These are phyloP conservation scores for Avena atlantica DNA, from an alignment of 176 grass and related monocot genomes.

Conservation along the genomic window DNA sequence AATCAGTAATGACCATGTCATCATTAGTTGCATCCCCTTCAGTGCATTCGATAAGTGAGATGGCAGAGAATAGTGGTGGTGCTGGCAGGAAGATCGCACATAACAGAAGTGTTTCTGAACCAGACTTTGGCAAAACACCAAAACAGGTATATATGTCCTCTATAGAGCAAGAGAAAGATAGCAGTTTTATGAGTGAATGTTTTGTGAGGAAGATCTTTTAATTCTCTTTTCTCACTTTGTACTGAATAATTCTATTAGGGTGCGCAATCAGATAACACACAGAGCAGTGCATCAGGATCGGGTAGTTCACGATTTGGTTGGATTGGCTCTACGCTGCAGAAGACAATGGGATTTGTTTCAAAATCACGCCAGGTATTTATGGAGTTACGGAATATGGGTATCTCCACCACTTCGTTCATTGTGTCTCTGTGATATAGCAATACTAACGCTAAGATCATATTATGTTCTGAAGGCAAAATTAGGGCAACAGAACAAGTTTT, in stretches of 20 bases:
- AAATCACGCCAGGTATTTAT: slow-evolving; percentile 82
- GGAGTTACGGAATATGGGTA: slow-evolving; percentile 11
- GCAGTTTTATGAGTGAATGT: slow-evolving; percentile 11
- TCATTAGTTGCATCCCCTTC: slow-evolving; percentile 75
- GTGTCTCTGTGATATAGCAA: neutral
- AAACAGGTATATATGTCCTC: slow-evolving; percentile 63
- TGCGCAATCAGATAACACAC: slow-evolving; percentile 50
- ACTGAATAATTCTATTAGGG: slow-evolving; percentile 56
- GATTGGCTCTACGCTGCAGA: slow-evolving; percentile 78
- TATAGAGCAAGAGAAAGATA: slow-evolving; percentile 19
- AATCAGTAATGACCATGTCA: slow-evolving; percentile 84
- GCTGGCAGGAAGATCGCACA: slow-evolving; percentile 65
- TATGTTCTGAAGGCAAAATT: slow-evolving; percentile 77
- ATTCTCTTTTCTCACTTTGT: slow-evolving; percentile 27
- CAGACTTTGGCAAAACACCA: slow-evolving; percentile 85
- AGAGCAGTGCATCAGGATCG: slow-evolving; percentile 50
- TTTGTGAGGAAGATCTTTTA: neutral
- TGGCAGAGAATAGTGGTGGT: slow-evolving; percentile 52
- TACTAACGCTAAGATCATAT: slow-evolving; percentile 21
- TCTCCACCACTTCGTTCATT: neutral
- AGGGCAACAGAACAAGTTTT: slow-evolving; percentile 93
- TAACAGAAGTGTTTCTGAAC: slow-evolving; percentile 96
- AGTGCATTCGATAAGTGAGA: slow-evolving; percentile 74
- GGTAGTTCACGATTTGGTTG: slow-evolving; percentile 86
- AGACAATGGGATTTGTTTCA: slow-evolving; percentile 80